phyloP scores from a whole-genome alignment of 345 rosid species.

The Syzygium oleosum region DNA sequence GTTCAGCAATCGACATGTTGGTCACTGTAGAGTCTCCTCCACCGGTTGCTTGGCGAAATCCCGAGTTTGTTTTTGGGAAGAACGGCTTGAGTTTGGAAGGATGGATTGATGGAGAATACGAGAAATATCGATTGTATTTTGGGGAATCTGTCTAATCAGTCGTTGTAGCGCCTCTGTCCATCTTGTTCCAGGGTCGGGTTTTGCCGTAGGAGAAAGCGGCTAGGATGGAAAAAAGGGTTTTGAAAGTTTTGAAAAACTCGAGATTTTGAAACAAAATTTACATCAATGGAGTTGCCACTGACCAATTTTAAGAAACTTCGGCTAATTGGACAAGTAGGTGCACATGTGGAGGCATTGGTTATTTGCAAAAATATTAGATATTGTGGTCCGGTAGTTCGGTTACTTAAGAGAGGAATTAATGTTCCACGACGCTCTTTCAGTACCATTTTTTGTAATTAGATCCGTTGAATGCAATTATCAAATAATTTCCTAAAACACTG shows the following conservation, averaged over 20 bases:
- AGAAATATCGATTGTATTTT: not conserved
- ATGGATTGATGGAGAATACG: not conserved
- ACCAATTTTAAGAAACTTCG: too few species aligned
- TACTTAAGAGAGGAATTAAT: not conserved
- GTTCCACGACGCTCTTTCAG: not conserved
- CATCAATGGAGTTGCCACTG: accelerated
- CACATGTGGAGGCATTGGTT: not conserved
- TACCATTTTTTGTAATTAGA: not conserved
- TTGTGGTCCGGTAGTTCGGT: not conserved
- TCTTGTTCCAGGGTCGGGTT: not conserved
- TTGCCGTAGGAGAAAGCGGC: not conserved
- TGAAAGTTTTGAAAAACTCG: not conserved
- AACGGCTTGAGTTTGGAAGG: not conserved
- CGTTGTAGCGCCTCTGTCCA: not conserved
- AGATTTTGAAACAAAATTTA: not conserved
- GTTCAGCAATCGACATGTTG: not conserved
- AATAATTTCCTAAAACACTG: not conserved
- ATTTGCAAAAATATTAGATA: not conserved
- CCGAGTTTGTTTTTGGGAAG: not conserved
- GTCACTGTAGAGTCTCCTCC: not conserved
- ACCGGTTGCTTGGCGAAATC: not conserved
- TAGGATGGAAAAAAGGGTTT: not conserved
- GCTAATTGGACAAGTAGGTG: not conserved
- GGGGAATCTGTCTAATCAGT: too few species aligned
- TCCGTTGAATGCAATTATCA: not conserved